Evolutionary conservation across 768 basidiomycete genomes (phyloP).

Genomic region (Amanita rubescens): DNA sequence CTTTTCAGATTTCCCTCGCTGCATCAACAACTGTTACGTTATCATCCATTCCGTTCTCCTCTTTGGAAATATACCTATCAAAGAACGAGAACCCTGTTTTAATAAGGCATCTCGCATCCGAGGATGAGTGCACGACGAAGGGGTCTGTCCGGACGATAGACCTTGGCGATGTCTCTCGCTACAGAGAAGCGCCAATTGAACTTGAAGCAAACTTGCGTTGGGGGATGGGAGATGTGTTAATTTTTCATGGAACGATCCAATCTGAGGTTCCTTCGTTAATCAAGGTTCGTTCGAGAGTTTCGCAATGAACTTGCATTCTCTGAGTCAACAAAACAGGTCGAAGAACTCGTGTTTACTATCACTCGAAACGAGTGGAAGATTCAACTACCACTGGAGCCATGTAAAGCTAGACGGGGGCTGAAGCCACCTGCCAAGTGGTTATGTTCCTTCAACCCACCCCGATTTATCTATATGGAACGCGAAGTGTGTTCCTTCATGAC

Average conservation of each 20-base stretch:
- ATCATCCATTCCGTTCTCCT: conserved; percentile 52
- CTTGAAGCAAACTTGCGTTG: conserved; percentile 47
- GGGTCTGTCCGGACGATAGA: conserved; percentile 34
- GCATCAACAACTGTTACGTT: conserved; percentile 44
- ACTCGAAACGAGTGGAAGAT: conserved; percentile 62
- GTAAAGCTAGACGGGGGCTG: conserved; percentile 25
- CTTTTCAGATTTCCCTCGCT: conserved; percentile 69
- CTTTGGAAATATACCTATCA: conserved; percentile 55
- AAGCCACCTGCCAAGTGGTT: conserved; percentile 45
- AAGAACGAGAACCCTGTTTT: conserved; percentile 36
- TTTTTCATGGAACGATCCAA: conserved; percentile 55
- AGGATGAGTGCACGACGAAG: conserved; percentile 10
- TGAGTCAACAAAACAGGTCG: conserved; percentile 23
- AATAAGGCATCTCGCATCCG: conserved; percentile 34
- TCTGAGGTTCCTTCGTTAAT: conserved; percentile 44
- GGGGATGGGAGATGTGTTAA: conserved; percentile 41
- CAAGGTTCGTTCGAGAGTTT: conserved; percentile 35
- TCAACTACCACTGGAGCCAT: conserved; percentile 48
- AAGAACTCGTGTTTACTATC: conserved; percentile 42
- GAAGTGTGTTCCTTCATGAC: conserved; percentile 36
- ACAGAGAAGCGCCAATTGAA: conserved; percentile 13
- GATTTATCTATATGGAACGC: conserved; percentile 45
- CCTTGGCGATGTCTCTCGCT: conserved; percentile 32
- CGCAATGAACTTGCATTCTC: neutral
- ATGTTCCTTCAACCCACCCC: conserved; percentile 41